These are phyloP conservation scores for Pseudozyma pruni DNA, from an alignment of 1,284 basidiomycete species.

Conservation along the genomic window DNA sequence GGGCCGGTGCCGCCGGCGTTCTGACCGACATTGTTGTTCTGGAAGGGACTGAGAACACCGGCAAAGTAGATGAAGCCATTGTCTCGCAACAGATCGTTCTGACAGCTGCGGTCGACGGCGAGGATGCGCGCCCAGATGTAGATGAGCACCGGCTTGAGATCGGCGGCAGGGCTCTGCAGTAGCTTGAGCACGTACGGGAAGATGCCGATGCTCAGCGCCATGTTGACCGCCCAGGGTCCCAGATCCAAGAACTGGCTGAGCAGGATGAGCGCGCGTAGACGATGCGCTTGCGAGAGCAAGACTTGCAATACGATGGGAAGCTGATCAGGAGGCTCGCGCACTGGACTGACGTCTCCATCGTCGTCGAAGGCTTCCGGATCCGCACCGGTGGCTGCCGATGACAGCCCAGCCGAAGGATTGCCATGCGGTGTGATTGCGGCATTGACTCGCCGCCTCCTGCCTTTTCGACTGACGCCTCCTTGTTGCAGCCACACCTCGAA, in stretches of 20 bases:
- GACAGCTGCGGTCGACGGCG: constrained; percentile 92
- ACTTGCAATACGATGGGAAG: constrained; percentile 97
- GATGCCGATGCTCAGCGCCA: constrained; percentile 96
- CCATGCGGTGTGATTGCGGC: constrained; percentile 47
- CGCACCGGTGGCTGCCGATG: constrained; percentile 33
- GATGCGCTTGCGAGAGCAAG: constrained; percentile 92
- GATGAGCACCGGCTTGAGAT: constrained; percentile 95
- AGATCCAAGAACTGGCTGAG: constrained; percentile 97
- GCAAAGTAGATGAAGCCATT: constrained; percentile 67
- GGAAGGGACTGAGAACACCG: constrained; percentile 61
- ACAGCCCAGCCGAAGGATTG: constrained; percentile 42
- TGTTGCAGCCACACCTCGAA: constrained; percentile 92
- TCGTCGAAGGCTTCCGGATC: constrained; percentile 68
- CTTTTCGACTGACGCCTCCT: constrained; percentile 68
- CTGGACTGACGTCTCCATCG: constrained; percentile 71
- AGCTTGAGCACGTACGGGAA: constrained; percentile 98
- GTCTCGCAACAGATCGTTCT: constrained; percentile 87
- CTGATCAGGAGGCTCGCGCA: constrained; percentile 86
- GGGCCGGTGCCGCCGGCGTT: constrained; percentile 66
- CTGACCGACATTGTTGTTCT: constrained; percentile 28
- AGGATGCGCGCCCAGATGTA: constrained; percentile 99
- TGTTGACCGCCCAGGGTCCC: constrained; percentile 97
- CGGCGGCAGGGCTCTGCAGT: constrained; percentile 90
- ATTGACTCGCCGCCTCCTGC: constrained; percentile 56
- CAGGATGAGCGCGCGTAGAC: constrained; percentile 92